Percentiles rank a stretch among this genome's conserved stretches.
phyloP scores from a whole-genome alignment of 495 filamentous ascomycete species.

The Barbatosphaeria neglecta region DNA sequence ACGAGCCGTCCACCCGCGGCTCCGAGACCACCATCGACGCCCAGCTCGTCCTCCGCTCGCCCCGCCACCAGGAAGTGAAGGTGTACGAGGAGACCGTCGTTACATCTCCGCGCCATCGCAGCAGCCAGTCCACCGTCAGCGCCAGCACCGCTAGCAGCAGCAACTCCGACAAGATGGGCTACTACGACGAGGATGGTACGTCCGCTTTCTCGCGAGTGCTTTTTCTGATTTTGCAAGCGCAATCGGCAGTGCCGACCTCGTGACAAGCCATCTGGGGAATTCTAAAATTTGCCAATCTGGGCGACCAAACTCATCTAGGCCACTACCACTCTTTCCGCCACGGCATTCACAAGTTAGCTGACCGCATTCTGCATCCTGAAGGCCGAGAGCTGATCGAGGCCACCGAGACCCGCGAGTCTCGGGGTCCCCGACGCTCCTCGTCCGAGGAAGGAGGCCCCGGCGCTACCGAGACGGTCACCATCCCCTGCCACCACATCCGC shows the following conservation, averaged over 20 bases:
- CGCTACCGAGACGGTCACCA: slow-evolving; percentile 80
- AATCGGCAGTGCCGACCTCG: neutral
- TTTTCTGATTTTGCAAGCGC: neutral
- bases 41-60: slow-evolving; percentile 10
- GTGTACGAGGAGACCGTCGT: slow-evolving; percentile 25
- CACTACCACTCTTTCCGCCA: slow-evolving; percentile 90
- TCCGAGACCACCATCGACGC: slow-evolving; percentile 40
- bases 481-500: slow-evolving; percentile 98
- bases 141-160: no score
- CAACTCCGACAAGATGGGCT: slow-evolving; percentile 76
- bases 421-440: slow-evolving; percentile 12
- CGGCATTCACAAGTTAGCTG: slow-evolving; percentile 71
- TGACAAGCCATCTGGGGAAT: neutral
- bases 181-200: slow-evolving; percentile 88
- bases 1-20: slow-evolving; percentile 22
- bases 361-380: slow-evolving; percentile 64
- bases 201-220: neutral
- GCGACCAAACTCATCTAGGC: slow-evolving; percentile 35
- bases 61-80: slow-evolving; percentile 20
- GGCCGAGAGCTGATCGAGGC: slow-evolving; percentile 49
- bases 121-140: slow-evolving; percentile 14
- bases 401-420: slow-evolving; percentile 23
- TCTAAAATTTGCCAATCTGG: neutral
- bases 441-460: slow-evolving; percentile 21
- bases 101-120: slow-evolving; percentile 22